phyloP scores from a whole-genome alignment of 805 yeast species.

The Yarrowia alimentaria region DNA sequence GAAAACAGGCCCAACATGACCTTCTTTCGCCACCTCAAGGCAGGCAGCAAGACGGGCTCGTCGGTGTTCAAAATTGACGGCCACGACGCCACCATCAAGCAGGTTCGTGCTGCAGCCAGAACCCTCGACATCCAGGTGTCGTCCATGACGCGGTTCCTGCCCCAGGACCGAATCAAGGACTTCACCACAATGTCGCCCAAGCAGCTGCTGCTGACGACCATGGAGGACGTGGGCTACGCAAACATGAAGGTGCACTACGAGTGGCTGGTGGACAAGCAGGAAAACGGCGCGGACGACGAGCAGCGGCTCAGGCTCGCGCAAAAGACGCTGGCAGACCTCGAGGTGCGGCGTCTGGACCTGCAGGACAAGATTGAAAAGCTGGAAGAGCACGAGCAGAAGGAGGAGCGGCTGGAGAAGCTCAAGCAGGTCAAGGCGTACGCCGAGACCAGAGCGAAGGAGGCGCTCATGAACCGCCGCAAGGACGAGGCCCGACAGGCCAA shows the following conservation, averaged over 20 bases:
- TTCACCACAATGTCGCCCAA: conserved; percentile 82
- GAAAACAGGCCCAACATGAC: conserved; percentile 36
- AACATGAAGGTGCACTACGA: conserved; percentile 58
- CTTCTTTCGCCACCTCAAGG: conserved; percentile 42
- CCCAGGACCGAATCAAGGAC: conserved; percentile 92
- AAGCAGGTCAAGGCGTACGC: not conserved
- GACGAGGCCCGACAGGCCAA: not conserved
- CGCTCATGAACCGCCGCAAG: not conserved
- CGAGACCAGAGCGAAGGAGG: not conserved
- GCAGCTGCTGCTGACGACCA: conserved; percentile 69
- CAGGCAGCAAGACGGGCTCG: conserved; percentile 35
- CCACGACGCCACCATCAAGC: conserved; percentile 39
- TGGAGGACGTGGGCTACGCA: conserved; percentile 70
- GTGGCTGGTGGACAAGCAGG: conserved; percentile 53
- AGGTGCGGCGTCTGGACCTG: conserved; percentile 8
- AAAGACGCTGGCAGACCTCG: conserved; percentile 31
- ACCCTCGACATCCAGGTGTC: conserved; percentile 76
- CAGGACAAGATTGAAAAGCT: conserved; percentile 37
- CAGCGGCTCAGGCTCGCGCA: conserved; percentile 26
- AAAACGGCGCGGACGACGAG: conserved; percentile 45
- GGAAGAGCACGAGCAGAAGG: conserved; percentile 31
- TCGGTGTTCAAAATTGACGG: conserved; percentile 36
- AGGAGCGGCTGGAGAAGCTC: conserved; percentile 1
- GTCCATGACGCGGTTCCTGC: conserved; percentile 88
- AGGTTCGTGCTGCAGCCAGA: conserved; percentile 47